Conservation (phyloP, 257 asterid species). For the Cordia subcordata region DNA sequence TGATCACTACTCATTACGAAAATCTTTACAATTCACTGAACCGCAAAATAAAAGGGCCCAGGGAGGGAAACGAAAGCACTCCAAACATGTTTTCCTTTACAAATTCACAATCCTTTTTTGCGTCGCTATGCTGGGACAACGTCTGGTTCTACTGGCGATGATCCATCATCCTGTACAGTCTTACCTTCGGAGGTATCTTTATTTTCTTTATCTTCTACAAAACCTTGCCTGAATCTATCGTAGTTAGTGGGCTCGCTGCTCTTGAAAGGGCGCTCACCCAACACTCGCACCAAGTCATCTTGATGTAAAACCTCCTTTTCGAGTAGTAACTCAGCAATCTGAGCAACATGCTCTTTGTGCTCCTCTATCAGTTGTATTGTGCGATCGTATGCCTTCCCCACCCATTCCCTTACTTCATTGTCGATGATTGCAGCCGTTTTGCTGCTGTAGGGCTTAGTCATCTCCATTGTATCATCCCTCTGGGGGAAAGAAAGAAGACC, state of each 20-base stretch:
- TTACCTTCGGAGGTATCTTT: slow-evolving; percentile 20
- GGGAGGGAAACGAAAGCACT: slow-evolving; percentile 6
- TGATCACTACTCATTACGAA: background rate
- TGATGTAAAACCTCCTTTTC: slow-evolving; percentile 87
- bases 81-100: slow-evolving; percentile 12
- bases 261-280: slow-evolving; percentile 75
- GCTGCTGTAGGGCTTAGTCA: slow-evolving; percentile 81
- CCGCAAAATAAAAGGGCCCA: slow-evolving; percentile 9
- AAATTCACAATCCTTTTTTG: slow-evolving; percentile 9
- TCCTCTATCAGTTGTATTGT: slow-evolving; percentile 65
- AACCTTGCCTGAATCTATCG: slow-evolving; percentile 65
- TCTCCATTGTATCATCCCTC: slow-evolving; percentile 36
- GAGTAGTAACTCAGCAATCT: slow-evolving; percentile 66
- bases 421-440: slow-evolving; percentile 77
- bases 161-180: slow-evolving; percentile 30
- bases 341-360: slow-evolving; percentile 61
- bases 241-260: slow-evolving; percentile 54
- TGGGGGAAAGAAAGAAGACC: slow-evolving; percentile 81
- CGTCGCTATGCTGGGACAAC: slow-evolving; percentile 32
- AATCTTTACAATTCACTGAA: slow-evolving; percentile 1
- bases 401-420: slow-evolving; percentile 75
- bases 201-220: slow-evolving; percentile 30
- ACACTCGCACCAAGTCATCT: slow-evolving; percentile 58
- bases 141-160: slow-evolving; percentile 46
- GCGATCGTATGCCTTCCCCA: slow-evolving; percentile 53